phyloP scores from a whole-genome alignment of 2,329 filamentous ascomycete species.

The Botrytis hyacinthi region DNA sequence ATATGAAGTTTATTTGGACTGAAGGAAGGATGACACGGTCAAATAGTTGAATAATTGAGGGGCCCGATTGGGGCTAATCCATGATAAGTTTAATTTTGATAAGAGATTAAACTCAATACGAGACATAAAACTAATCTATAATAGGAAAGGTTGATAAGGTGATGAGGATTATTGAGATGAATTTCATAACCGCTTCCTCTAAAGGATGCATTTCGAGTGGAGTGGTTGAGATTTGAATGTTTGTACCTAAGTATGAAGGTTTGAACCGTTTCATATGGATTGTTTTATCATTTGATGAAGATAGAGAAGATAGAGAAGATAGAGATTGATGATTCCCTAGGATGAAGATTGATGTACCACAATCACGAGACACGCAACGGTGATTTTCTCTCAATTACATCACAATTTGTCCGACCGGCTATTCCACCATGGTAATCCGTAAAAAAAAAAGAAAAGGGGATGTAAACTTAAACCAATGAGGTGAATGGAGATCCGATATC shows the following conservation, averaged over 20 bases:
- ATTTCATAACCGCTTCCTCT: neutral
- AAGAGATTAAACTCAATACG: neutral
- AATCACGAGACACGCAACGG: neutral
- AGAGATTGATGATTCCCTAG: neutral
- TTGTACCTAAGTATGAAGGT: neutral
- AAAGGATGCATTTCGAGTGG: neutral
- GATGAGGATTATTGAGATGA: neutral
- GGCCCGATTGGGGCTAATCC: neutral
- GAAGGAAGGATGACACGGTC: neutral
- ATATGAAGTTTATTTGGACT: neutral
- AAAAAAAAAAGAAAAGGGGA: neutral
- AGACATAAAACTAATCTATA: neutral
- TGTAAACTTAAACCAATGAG: neutral
- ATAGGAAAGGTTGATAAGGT: neutral
- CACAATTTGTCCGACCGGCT: neutral
- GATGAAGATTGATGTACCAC: neutral
- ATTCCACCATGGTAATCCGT: neutral
- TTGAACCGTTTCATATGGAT: neutral
- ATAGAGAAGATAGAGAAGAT: no score
- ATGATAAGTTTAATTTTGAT: slow-evolving; percentile 8
- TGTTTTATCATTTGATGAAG: no score
- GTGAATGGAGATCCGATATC: neutral
- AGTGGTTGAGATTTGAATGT: neutral
- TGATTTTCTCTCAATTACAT: neutral
- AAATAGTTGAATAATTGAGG: neutral